Evolutionary conservation across 2,329 filamentous ascomycete genomes (phyloP), one percentile per base, ranked within the genome.

Genomic region (Fusarium pseudoanthophilum): DNA sequence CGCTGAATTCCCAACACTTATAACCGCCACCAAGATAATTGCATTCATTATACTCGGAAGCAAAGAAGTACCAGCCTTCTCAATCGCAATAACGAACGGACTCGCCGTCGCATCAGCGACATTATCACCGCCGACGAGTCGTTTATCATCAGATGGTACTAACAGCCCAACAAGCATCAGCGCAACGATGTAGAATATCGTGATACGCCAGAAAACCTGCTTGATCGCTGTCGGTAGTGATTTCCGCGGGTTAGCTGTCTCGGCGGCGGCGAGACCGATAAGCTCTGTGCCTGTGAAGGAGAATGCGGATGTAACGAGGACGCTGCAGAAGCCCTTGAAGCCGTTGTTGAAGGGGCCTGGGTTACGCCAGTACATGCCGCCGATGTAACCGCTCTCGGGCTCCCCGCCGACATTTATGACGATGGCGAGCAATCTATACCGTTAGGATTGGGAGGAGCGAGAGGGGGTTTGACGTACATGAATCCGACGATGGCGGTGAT

Each of bases 191-290:
- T 97, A 98, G 84, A 98, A 98, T 64, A 97, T 87, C 13, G 91
- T 90, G 79, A 97, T 97, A 77, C 95, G 92, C 95, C 95, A 98
- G 82, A 97, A 97, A 24, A 97, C 94, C 80, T 97, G 95, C 83
- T 97, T 97, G 78, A 97, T 92, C 10, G 95, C 95, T 0, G 91
- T 94, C 0, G 95, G 95, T 1, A 98, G 86, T 1, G 92, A 93
- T 79, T 96, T 93, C 60, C 92, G 88, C 4, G 93, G 93, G 77
- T 94, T 94, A 26, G 88, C 90, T 0, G 92, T 93, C 80, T 95
- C 93, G 43, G 92, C 93, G 2, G 93, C 92, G 6, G 92, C 92
- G 16, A 95, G 87, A 60, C 92, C 93, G 56, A 94, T 92, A 5
- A 94, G 85, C 79, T 95, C 92, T 3, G 92, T 94, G 20, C 92